Base-by-base conservation (phyloP, 2,329 filamentous ascomycete species). In the Xylariaceae sp. region DNA sequence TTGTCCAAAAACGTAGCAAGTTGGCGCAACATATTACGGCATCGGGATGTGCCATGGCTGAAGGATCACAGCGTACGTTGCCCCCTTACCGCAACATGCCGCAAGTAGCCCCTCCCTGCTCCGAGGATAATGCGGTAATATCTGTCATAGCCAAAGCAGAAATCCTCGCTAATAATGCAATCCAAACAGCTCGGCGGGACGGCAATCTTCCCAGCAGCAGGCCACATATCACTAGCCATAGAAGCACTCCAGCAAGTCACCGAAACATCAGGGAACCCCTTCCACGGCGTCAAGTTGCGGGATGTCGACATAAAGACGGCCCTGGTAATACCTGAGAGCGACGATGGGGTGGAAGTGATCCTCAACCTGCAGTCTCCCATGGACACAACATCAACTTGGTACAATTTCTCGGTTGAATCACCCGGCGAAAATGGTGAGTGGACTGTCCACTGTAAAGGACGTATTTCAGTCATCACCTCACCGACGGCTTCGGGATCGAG, bases 271-370 rank as follows among this genome's bases (percentile, higher is more conserved):
- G 44, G 50, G 10, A 47, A 47, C 2, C 48, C 51, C 1, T 51
- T 57, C n/a, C 50, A 49, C 21, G 59, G 60, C 15, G 56, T 59
- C 8, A 60, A 57, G 19, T 51, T 71, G 10, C 63, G 63, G 0
- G 62, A 71, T 39, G 53, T 71, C 3, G 55, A 57, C 29, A 68
- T 71, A 18, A 60, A 65, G 39, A 65, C 59, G 6, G 67, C 68
- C 1, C 61, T 70, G 0, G 61, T 64, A 1, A 61, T 63, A 2
- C 68, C 67, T 0, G 65, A 15, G 6, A 15, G 62, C 12, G 66
- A 68, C 29, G 63, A 65, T 1, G 65, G 67, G 7, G 59, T 67
- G 26, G 68, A 69, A 49, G 55, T 67, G 10, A 54, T 70, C 5
- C 30, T 63, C 9, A 63, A 61, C 36, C 34, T 68, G 8, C 60